Conservation (phyloP, 2,329 filamentous ascomycete genomes). For the Mycosphaerella arachidis region DNA sequence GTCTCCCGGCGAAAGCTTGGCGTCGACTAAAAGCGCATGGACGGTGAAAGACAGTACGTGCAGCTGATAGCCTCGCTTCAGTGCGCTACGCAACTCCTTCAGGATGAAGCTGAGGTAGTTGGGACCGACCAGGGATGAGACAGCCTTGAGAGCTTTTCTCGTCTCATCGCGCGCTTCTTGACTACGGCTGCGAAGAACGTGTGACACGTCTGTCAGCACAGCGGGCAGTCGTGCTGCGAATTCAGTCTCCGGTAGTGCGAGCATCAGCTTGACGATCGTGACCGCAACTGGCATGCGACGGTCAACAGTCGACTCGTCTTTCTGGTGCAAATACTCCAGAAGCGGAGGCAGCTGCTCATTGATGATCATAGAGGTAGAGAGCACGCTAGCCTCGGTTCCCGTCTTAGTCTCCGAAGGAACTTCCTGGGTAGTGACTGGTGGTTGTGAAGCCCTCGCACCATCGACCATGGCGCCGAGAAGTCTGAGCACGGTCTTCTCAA, state of each 20-base stretch:
- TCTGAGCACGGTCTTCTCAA: slow-evolving; percentile 79
- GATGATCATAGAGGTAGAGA: slow-evolving; percentile 44
- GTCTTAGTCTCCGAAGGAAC: slow-evolving; percentile 44
- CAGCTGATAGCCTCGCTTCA: slow-evolving; percentile 83
- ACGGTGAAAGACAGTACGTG: slow-evolving; percentile 94
- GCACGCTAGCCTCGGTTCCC: slow-evolving; percentile 16
- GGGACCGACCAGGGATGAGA: slow-evolving; percentile 74
- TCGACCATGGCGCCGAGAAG: slow-evolving; percentile 79
- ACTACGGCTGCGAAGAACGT: slow-evolving; percentile 83
- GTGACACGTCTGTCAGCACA: slow-evolving; percentile 85
- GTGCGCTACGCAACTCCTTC: slow-evolving; percentile 77
- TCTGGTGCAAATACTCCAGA: slow-evolving; percentile 82
- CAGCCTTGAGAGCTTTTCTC: slow-evolving; percentile 79
- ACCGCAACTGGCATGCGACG: slow-evolving; percentile 85
- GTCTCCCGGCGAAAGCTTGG: slow-evolving; percentile 72
- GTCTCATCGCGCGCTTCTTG: slow-evolving; percentile 89
- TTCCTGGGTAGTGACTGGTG: background rate
- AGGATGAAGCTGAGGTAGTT: slow-evolving; percentile 87
- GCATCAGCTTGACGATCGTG: slow-evolving; percentile 81
- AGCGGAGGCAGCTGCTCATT: slow-evolving; percentile 74
- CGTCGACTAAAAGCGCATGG: slow-evolving; percentile 79
- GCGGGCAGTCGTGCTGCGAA: slow-evolving; percentile 72
- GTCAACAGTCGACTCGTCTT: slow-evolving; percentile 91
- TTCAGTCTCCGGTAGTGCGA: slow-evolving; percentile 68
- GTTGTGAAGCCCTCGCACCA: slow-evolving; percentile 37